Evolutionary conservation across 441 rosid genomes (phyloP).

Genomic region (Gossypium schwendimanii): DNA sequence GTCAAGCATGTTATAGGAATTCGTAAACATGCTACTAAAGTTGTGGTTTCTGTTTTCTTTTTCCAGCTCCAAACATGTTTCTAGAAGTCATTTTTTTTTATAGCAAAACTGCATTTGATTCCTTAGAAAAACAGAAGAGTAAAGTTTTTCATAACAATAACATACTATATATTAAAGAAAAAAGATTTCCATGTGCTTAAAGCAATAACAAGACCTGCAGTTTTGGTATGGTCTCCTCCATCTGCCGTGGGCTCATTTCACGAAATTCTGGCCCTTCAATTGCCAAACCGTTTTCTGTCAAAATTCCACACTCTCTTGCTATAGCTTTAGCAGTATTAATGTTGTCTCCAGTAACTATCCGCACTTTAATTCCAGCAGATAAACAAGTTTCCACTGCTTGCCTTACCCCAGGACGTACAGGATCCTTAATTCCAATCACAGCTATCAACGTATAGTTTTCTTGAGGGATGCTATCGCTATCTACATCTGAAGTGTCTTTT

Average conservation of each 20-base stretch:
- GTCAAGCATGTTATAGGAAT: background rate
- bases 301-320: constrained; percentile 48
- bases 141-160: background rate
- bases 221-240: constrained; percentile 43
- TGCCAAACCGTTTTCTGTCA: constrained; percentile 39
- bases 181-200: background rate
- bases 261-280: constrained; percentile 59
- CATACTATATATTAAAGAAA: background rate
- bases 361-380: constrained; percentile 39
- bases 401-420: constrained; percentile 45
- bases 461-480: constrained; percentile 31
- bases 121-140: background rate
- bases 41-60: background rate
- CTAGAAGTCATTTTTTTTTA: background rate
- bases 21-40: background rate
- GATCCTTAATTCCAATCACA: constrained; percentile 43
- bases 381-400: constrained; percentile 44
- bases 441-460: constrained; percentile 34
- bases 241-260: constrained; percentile 37
- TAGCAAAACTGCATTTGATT: background rate
- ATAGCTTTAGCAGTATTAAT: constrained; percentile 45
- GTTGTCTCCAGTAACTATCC: constrained; percentile 53
- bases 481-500: constrained; percentile 18
- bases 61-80: background rate
- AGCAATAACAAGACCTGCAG: constrained; percentile 29